Evolutionary conservation across 2,329 filamentous ascomycete genomes (phyloP).

Genomic region (Dichotomopilus funicola): DNA sequence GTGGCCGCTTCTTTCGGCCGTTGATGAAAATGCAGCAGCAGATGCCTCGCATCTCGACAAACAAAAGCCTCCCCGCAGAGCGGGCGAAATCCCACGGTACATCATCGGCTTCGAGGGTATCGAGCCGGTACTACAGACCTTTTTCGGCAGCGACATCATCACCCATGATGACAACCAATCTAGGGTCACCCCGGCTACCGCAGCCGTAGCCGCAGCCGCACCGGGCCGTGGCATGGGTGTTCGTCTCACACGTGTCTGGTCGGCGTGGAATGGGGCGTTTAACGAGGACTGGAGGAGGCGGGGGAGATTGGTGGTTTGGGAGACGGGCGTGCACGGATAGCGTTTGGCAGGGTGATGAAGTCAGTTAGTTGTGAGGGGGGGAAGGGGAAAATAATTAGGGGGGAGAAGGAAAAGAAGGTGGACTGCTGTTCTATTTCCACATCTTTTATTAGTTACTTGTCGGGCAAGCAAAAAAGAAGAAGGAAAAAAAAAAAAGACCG

Average conservation of each 20-base stretch:
- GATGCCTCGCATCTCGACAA: neutral
- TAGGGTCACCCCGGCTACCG: neutral
- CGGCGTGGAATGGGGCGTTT: conserved; percentile 54
- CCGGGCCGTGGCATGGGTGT: conserved; percentile 33
- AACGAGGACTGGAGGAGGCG: conserved; percentile 54
- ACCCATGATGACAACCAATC: too few relatives aligned
- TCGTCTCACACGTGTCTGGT: conserved; percentile 45
- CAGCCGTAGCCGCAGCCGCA: conserved; percentile 16
- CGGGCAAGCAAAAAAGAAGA: too few relatives aligned
- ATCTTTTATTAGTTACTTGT: neutral
- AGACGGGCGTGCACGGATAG: conserved; percentile 35
- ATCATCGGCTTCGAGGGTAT: conserved; percentile 57
- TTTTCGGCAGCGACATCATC: conserved; percentile 28
- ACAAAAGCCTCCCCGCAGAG: neutral
- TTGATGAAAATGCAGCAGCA: neutral
- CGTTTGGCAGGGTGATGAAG: neutral
- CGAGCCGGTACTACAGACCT: conserved; percentile 40
- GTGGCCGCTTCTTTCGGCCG: conserved; percentile 30
- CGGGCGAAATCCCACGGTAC: conserved; percentile 45
- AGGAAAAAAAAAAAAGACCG: too few relatives aligned
- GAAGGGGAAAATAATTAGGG: neutral
- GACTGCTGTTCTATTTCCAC: neutral
- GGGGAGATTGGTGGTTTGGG: conserved; percentile 56
- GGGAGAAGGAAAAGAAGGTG: too few relatives aligned
- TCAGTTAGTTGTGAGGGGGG: neutral